A percentile compares a stretch with the other conserved stretches of the same genome.
phyloP scores from a whole-genome alignment of 176 grass and related monocot species.

The Triticum dicoccoides region DNA sequence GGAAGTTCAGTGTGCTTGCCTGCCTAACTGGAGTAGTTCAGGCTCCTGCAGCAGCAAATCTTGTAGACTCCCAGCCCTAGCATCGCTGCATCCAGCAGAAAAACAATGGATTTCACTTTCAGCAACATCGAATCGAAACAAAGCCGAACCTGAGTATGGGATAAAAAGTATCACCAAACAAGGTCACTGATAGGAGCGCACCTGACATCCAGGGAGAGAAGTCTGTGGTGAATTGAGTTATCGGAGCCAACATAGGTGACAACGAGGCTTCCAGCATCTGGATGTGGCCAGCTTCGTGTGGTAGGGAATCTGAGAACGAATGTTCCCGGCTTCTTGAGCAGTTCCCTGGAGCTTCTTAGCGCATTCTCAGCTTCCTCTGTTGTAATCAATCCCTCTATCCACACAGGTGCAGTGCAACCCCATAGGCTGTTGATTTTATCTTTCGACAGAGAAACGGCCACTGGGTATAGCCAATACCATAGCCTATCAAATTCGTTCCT shows the following conservation, averaged over 20 bases:
- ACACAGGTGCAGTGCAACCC: constrained; percentile 60
- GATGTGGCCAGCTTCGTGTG: constrained; percentile 89
- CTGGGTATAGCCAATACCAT: constrained; percentile 95
- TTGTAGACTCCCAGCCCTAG: constrained; percentile 56
- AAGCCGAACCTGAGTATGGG: background rate
- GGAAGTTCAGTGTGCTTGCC: constrained; percentile 37
- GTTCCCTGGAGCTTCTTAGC: constrained; percentile 44
- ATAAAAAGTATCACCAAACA: background rate
- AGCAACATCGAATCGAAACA: background rate
- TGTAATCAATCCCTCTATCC: constrained; percentile 89
- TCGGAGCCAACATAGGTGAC: constrained; percentile 67
- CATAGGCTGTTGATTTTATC: constrained; percentile 69
- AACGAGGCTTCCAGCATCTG: constrained; percentile 79
- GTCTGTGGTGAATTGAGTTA: constrained; percentile 62
- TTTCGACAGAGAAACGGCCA: constrained; percentile 68
- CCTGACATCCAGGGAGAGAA: constrained; percentile 73
- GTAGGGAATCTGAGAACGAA: constrained; percentile 92
- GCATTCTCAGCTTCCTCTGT: constrained; percentile 71
- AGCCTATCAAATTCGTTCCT: constrained; percentile 76
- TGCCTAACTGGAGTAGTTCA: constrained; percentile 64
- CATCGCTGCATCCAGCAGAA: constrained; percentile 31
- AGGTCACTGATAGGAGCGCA: background rate
- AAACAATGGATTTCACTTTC: constrained; percentile 12
- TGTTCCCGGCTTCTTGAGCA: constrained; percentile 44
- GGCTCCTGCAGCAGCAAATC: constrained; percentile 80